These are phyloP conservation scores for Scedosporium boydii DNA, from an alignment of 2,329 filamentous ascomycete species.

Conservation along the genomic window DNA sequence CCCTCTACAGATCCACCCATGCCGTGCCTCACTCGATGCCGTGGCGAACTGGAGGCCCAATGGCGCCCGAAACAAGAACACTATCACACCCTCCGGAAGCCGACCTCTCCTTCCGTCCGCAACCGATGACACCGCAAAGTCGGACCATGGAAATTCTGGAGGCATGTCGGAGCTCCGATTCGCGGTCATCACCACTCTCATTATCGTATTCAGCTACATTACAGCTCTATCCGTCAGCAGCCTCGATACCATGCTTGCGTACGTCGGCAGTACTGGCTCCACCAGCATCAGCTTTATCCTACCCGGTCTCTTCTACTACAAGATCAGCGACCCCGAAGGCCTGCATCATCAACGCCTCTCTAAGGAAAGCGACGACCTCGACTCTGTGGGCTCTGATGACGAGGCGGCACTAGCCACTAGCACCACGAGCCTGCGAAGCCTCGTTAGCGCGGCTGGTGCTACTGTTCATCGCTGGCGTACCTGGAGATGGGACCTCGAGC, in stretches of 20 bases:
- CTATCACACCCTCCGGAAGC: slow-evolving; percentile 25
- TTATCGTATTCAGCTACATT: slow-evolving; percentile 76
- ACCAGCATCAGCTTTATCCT: slow-evolving; percentile 97
- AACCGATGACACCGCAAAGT: neutral
- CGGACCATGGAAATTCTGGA: slow-evolving; percentile 10
- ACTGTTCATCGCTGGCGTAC: slow-evolving; percentile 18
- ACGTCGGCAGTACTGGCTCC: slow-evolving; percentile 88
- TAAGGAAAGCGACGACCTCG: slow-evolving; percentile 86
- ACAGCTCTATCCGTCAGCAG: slow-evolving; percentile 86
- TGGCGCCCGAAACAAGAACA: slow-evolving; percentile 21
- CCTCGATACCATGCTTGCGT: slow-evolving; percentile 84
- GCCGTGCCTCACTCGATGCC: slow-evolving; percentile 87
- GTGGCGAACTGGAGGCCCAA: slow-evolving; percentile 85
- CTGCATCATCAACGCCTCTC: slow-evolving; percentile 75
- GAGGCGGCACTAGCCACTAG: slow-evolving; percentile 33
- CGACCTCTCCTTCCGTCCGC: slow-evolving; percentile 21
- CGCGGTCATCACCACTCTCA: slow-evolving; percentile 75
- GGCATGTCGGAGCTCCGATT: slow-evolving; percentile 81
- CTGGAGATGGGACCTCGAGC: slow-evolving; percentile 50
- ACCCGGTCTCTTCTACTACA: slow-evolving; percentile 95
- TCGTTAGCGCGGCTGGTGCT: slow-evolving; percentile 23
- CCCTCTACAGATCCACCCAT: slow-evolving; percentile 90
- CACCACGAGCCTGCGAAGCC: slow-evolving; percentile 34
- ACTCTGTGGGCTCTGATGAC: slow-evolving; percentile 45
- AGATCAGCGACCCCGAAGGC: slow-evolving; percentile 86